Evolutionary conservation across 495 filamentous ascomycete species (phyloP).

Genomic region (Penicillium cosmopolitanum): DNA sequence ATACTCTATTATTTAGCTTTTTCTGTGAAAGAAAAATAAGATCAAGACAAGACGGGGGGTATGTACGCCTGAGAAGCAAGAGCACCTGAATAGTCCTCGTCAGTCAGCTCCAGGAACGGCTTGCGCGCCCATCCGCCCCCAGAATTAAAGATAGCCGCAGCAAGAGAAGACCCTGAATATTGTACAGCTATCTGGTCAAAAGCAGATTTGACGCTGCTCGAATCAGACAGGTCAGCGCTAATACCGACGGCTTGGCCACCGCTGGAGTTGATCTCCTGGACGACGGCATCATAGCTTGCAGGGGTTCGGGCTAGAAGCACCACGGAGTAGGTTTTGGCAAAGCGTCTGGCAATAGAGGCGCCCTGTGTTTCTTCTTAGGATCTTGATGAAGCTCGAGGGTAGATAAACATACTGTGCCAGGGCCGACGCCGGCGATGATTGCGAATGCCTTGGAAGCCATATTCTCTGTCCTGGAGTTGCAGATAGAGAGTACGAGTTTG

Average conservation of each 20-base stretch:
- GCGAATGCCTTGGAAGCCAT: slow-evolving; percentile 58
- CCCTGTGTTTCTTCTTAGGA: slow-evolving; percentile 33
- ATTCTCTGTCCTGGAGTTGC: neutral
- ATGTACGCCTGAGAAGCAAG: slow-evolving; percentile 65
- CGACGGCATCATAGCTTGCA: slow-evolving; percentile 64
- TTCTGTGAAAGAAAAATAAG: neutral
- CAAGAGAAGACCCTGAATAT: slow-evolving; percentile 50
- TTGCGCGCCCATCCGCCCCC: slow-evolving; percentile 69
- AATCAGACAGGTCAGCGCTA: slow-evolving; percentile 69
- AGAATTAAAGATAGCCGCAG: slow-evolving; percentile 86
- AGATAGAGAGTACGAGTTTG: neutral
- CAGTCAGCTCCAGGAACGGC: slow-evolving; percentile 76
- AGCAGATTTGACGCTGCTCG: slow-evolving; percentile 62
- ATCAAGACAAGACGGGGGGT: neutral
- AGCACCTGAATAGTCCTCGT: slow-evolving; percentile 63
- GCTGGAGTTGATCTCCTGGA: slow-evolving; percentile 69
- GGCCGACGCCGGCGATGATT: slow-evolving; percentile 74
- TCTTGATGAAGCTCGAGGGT: neutral
- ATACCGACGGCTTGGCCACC: slow-evolving; percentile 84
- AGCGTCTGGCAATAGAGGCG: slow-evolving; percentile 64
- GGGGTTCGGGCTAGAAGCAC: slow-evolving; percentile 74
- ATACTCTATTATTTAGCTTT: too few species aligned
- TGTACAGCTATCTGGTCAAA: slow-evolving; percentile 68
- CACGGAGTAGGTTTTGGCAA: slow-evolving; percentile 76
- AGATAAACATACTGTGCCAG: slow-evolving; percentile 60